phyloP scores from a whole-genome alignment of 164 flowering plant species.

The Dillenia suffruticosa region DNA sequence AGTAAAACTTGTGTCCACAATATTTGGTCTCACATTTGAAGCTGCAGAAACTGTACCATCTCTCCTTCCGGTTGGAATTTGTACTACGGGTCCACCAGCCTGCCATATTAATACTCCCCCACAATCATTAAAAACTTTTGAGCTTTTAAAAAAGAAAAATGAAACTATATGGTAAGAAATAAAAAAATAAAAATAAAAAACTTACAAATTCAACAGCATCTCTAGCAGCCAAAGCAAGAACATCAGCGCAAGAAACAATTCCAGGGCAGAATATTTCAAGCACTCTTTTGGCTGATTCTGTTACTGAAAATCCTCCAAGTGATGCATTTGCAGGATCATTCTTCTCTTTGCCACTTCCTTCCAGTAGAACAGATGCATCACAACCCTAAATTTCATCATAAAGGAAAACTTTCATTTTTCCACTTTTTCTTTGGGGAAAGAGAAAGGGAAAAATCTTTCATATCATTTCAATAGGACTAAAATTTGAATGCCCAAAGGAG shows the following conservation, averaged over 20 bases:
- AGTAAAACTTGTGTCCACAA: slow-evolving; percentile 69
- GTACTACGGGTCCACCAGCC: slow-evolving; percentile 71
- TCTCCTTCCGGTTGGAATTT: slow-evolving; percentile 61
- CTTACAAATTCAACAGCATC: slow-evolving; percentile 69
- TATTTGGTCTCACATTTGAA: slow-evolving; percentile 65
- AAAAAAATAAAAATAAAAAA: background rate
- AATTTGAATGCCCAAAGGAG: too few species aligned
- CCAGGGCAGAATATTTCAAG: slow-evolving; percentile 71
- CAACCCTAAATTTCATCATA: slow-evolving; percentile 48
- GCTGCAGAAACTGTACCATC: slow-evolving; percentile 61
- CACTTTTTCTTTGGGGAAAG: background rate
- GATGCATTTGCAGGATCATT: slow-evolving; percentile 68
- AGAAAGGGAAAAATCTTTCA: background rate
- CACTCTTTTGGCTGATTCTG: slow-evolving; percentile 56
- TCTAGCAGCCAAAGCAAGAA: slow-evolving; percentile 71
- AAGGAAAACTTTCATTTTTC: too few species aligned
- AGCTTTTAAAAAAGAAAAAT: too few species aligned
- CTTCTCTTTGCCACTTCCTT: slow-evolving; percentile 63
- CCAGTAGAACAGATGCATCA: slow-evolving; percentile 70
- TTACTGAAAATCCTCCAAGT: slow-evolving; percentile 66
- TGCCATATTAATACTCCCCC: slow-evolving; percentile 11
- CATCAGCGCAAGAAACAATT: slow-evolving; percentile 81
- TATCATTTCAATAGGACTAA: background rate
- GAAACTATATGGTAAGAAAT: too few species aligned
- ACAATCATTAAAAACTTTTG: too few species aligned